phyloP scores from a whole-genome alignment of 2,329 filamentous ascomycete genomes.

The Acarospora socialis region DNA sequence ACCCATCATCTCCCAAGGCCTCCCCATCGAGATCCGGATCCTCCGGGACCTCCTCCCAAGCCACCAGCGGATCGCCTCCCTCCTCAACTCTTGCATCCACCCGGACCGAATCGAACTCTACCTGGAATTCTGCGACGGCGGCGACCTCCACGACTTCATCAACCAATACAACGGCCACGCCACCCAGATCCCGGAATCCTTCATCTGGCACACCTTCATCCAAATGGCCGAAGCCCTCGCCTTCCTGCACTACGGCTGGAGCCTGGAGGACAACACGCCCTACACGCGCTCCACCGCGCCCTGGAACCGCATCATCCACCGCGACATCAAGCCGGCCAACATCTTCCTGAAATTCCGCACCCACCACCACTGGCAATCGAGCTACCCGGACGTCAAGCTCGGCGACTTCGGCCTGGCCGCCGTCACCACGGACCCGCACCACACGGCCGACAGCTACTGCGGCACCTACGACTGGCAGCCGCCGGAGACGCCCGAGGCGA shows the following conservation, averaged over 20 bases:
- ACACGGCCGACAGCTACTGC: neutral
- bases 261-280: neutral
- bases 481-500: conserved; percentile 19
- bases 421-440: neutral
- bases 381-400: conserved; percentile 9
- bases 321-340: conserved; percentile 14
- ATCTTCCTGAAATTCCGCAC: conserved; percentile 4
- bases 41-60: conserved; percentile 3
- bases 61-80: conserved; percentile 9
- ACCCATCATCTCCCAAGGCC: neutral
- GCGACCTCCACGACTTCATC: conserved; percentile 11
- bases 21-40: conserved; percentile 5
- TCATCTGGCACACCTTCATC: conserved; percentile 12
- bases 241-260: conserved; percentile 12
- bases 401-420: conserved; percentile 13
- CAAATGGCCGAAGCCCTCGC: conserved; percentile 9
- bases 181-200: conserved; percentile 7
- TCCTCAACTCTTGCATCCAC: conserved; percentile 6
- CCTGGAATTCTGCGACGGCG: conserved; percentile 12
- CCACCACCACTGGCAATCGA: no score
- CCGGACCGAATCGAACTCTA: conserved; percentile 9
- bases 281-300: neutral
- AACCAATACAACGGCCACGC: conserved; percentile 1
- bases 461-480: conserved; percentile 12
- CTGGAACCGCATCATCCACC: conserved; percentile 12